phyloP scores from a whole-genome alignment of 1,139 yeast genomes.

The Debaryomyces nepalensis region DNA sequence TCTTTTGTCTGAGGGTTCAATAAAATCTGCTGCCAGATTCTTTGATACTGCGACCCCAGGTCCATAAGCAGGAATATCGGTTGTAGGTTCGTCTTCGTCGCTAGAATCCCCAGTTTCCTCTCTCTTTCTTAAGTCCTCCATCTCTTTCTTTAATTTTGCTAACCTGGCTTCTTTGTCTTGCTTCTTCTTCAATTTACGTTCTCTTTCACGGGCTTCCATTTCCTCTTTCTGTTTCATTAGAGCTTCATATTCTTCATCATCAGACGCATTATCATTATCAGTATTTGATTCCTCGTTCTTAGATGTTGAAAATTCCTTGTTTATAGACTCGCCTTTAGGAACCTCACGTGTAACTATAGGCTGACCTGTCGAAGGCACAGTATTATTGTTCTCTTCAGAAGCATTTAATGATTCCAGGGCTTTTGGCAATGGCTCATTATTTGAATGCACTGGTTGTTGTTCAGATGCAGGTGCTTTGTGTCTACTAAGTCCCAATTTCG shows the following conservation, averaged over 20 bases:
- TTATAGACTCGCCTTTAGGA: neutral
- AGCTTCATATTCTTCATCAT: conserved; percentile 50
- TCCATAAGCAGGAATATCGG: conserved; percentile 36
- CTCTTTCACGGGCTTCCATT: conserved; percentile 52
- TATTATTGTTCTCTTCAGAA: conserved; percentile 4
- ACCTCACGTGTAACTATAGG: conserved; percentile 1
- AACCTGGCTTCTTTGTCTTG: conserved; percentile 62
- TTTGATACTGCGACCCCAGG: conserved; percentile 17
- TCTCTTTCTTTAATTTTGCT: conserved; percentile 64
- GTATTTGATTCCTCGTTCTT: no score
- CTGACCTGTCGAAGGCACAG: neutral
- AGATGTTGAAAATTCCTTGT: no score
- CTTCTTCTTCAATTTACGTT: conserved; percentile 52
- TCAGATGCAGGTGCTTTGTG: conserved; percentile 19
- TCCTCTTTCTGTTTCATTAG: conserved; percentile 53
- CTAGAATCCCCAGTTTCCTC: conserved; percentile 44
- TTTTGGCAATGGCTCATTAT: neutral
- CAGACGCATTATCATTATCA: conserved; percentile 31
- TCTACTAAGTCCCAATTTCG: conserved; percentile 77
- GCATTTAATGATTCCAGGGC: conserved; percentile 9
- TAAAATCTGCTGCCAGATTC: neutral
- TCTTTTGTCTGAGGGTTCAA: conserved; percentile 1
- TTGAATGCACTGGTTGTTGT: neutral
- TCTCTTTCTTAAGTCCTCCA: conserved; percentile 52
- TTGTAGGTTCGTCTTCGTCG: conserved; percentile 28